Evolutionary conservation across 768 basidiomycete species (phyloP), one percentile per base, ranked within the genome.

Genomic region (Lentinula aciculospora): DNA sequence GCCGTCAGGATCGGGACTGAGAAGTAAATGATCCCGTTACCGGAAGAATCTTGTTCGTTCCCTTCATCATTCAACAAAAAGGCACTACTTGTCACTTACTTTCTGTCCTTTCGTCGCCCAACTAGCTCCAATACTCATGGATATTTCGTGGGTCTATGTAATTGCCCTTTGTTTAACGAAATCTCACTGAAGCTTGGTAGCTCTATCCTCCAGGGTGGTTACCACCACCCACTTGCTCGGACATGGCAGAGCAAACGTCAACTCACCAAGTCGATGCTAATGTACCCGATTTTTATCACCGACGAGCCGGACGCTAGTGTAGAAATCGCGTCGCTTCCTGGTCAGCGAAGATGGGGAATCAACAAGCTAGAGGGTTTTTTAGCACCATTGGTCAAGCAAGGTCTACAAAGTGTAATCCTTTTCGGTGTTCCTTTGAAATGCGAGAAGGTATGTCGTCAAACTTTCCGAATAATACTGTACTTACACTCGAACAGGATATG

Each of bases 211-310:
- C 90, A 96, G 70, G 95, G 95, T 59, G 95, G 96, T 39, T 97
- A 96, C 76, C 86, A 91, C 58, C 94, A 98, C 72, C 89, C 94
- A 15, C 81, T 92, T 62, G 81, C 93, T 7, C 88, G 96, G 21
- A 79, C 83, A 74, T 95, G 91, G 86, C 96, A 99, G 73, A 80
- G 82, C 25, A 83, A 84, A 58, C 84, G 88, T 48, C 79, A 82
- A 58, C 82, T 95, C 66, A 86, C 87, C 25, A 95, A 93, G 69
- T 82, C 83, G 62, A 97, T 98, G 94, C 81, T 99, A 72, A 98
- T 98, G 91, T 99, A 98, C 71, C 97, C 97, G 6, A 94, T 99
- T 66, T 98, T 99, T 70, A 89, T 98, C 65, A 94, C 94, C 17
- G 96, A 98, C 71, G 93, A 98, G 59, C 87, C 93, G 1, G 81